Percentiles rank a stretch among this genome's conserved stretches.
phyloP scores from a whole-genome alignment of 2,329 filamentous ascomycete species.

The Diaporthe citriasiana region DNA sequence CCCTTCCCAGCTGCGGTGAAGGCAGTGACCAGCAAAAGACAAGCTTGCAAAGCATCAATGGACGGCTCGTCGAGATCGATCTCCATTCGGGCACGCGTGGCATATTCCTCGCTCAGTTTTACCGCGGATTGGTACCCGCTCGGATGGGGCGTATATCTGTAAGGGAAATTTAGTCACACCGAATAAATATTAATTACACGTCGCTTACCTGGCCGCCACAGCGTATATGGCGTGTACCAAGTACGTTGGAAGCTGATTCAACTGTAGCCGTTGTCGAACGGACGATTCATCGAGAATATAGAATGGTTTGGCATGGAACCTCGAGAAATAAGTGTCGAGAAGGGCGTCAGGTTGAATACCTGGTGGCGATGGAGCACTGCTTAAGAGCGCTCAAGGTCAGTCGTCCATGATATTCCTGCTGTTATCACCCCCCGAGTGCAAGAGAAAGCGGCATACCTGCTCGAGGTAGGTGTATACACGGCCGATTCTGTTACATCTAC shows the following conservation, averaged over 20 bases:
- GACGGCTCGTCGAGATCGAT: constrained; percentile 86
- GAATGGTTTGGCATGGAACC: constrained; percentile 86
- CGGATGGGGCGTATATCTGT: constrained; percentile 79
- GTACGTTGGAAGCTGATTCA: constrained; percentile 73
- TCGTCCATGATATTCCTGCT: constrained; percentile 5
- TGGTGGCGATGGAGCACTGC: constrained; percentile 60
- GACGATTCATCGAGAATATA: constrained; percentile 84
- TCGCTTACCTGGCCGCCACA: constrained; percentile 71
- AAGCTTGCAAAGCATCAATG: constrained; percentile 81
- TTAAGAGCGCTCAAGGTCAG: constrained; percentile 35
- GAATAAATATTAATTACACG: constrained; percentile 3
- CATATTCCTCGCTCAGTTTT: constrained; percentile 79
- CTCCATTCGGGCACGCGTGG: constrained; percentile 75
- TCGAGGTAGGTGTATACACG: constrained; percentile 59
- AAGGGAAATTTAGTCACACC: constrained; percentile 44
- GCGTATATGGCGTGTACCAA: constrained; percentile 71
- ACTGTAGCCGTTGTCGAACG: constrained; percentile 78
- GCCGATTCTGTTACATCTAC: constrained; percentile 55
- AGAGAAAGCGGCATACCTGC: constrained; percentile 50
- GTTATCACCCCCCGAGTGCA: not conserved
- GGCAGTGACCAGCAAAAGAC: constrained; percentile 81
- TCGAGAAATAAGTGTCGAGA: constrained; percentile 83
- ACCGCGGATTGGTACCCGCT: constrained; percentile 77
- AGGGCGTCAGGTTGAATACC: constrained; percentile 71
- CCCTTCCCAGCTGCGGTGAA: constrained; percentile 84